phyloP scores from a whole-genome alignment of 1,284 basidiomycete species.

The Acaromyces ingoldii region DNA sequence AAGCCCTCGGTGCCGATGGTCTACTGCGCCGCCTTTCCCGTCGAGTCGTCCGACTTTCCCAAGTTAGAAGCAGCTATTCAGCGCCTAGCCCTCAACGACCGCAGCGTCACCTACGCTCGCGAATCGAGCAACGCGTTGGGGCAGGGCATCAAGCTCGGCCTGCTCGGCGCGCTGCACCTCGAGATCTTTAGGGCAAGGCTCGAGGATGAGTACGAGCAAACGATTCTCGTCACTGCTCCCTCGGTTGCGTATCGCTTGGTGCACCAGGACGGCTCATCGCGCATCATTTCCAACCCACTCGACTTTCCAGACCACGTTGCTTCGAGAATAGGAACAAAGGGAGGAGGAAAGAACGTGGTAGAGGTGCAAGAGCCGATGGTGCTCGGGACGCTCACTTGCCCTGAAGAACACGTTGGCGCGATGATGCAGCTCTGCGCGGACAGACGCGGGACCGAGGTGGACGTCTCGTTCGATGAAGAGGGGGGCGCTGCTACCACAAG shows the following conservation, averaged over 20 bases:
- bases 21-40: slow-evolving; percentile 90
- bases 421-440: slow-evolving; percentile 51
- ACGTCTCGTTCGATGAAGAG: slow-evolving; percentile 20
- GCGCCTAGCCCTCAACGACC: slow-evolving; percentile 75
- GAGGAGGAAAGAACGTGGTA: slow-evolving; percentile 7
- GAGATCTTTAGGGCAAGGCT: slow-evolving; percentile 92
- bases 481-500: not conserved
- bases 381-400: slow-evolving; percentile 36
- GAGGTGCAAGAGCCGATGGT: slow-evolving; percentile 47
- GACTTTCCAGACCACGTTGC: slow-evolving; percentile 40
- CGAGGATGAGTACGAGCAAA: slow-evolving; percentile 77
- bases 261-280: slow-evolving; percentile 22
- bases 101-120: slow-evolving; percentile 82
- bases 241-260: slow-evolving; percentile 46
- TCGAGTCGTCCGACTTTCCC: slow-evolving; percentile 82
- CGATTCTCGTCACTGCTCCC: slow-evolving; percentile 46
- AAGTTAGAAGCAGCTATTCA: slow-evolving; percentile 95
- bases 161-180: slow-evolving; percentile 93
- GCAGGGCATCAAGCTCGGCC: slow-evolving; percentile 89
- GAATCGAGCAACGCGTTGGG: slow-evolving; percentile 92
- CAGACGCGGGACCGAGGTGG: slow-evolving; percentile 45
- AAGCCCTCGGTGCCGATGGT: slow-evolving; percentile 93
- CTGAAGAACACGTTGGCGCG: slow-evolving; percentile 46
- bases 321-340: not conserved
- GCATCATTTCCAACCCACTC: slow-evolving; percentile 40